Evolutionary conservation across 345 rosid species (phyloP).

Genomic region (Ceriops decandra): DNA sequence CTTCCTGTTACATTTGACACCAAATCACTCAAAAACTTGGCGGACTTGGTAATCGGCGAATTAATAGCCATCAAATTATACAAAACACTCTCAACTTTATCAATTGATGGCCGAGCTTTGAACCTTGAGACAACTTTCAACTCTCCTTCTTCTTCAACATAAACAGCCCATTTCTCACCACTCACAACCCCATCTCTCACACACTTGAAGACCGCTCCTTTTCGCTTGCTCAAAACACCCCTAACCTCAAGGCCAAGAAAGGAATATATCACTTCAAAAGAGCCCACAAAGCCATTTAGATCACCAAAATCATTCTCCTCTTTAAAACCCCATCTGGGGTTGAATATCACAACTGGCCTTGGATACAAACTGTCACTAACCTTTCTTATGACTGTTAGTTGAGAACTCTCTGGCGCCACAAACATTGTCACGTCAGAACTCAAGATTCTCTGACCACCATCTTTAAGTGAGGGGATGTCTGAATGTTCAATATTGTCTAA

Average conservation of each 20-base stretch:
- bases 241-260: constrained; percentile 69
- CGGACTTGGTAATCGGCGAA: constrained; percentile 83
- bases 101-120: constrained; percentile 59
- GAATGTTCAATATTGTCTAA: constrained; percentile 38
- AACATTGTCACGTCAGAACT: constrained; percentile 62
- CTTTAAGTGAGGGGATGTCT: constrained; percentile 33
- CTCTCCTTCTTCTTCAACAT: constrained; percentile 55
- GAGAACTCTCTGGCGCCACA: constrained; percentile 58
- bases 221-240: constrained; percentile 65
- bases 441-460: constrained; percentile 23
- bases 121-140: constrained; percentile 70
- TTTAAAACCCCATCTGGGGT: constrained; percentile 68
- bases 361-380: constrained; percentile 42
- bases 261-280: constrained; percentile 79
- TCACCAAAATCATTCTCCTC: constrained; percentile 59
- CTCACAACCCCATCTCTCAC: constrained; percentile 79
- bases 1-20: constrained; percentile 70
- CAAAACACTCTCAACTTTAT: constrained; percentile 70
- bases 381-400: constrained; percentile 33
- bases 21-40: constrained; percentile 62
- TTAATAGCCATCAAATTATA: constrained; percentile 84
- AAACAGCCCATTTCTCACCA: constrained; percentile 71
- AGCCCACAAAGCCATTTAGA: constrained; percentile 40
- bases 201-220: constrained; percentile 68
- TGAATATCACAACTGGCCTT: constrained; percentile 73